Base-by-base conservation (phyloP, 2,329 filamentous ascomycete species). In the Arthroderma uncinatum region DNA sequence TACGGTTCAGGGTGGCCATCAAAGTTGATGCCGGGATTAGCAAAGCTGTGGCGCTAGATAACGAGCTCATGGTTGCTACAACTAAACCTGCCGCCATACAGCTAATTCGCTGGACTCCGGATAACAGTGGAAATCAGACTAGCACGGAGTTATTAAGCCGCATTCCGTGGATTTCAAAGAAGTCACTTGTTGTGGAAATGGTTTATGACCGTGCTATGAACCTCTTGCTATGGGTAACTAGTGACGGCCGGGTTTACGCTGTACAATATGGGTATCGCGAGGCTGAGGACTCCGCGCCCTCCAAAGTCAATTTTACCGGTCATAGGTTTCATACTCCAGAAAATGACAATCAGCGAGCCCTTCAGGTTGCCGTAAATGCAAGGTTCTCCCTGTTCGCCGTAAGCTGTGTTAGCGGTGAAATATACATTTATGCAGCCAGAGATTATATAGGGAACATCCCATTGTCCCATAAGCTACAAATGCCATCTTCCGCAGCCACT, bases 131-230 rank as follows among this genome's bases (percentile, higher is more conserved):
- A 19, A 86, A 81, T 60, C 92, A 97, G 71, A 96, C 91, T 2
- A 90, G 83, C 63, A 96, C 93, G 0, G 91, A 97, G 71, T 79
- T 97, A 6, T 75, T 97, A 60, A 91, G 85, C 66, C 86, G 87
- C 56, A 95, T 96, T 83, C 74, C 81, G 52, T 95, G 90, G 85
- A 73, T 96, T 21, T 83, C 85, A 55, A 91, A 88, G 70, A 92
- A 87, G 70, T 78, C 81, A 1, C 82, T 79, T 1, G 82, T 97
- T 55, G 76, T 79, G 16, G 88, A 94, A 65, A 94, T 98, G 86
- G 86, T 92, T 1, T 85, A 95, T 68, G 93, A 98, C 70, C 82
- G 92, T 59, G 92, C 93, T 0, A 98, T 98, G 91, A 96, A 95
- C 66, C 77, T 98, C 10, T 85, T 88, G 8, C 89, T 91, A 8